Evolutionary conservation across 2,329 filamentous ascomycete genomes (phyloP).

Genomic region (Fusarium virguliforme): DNA sequence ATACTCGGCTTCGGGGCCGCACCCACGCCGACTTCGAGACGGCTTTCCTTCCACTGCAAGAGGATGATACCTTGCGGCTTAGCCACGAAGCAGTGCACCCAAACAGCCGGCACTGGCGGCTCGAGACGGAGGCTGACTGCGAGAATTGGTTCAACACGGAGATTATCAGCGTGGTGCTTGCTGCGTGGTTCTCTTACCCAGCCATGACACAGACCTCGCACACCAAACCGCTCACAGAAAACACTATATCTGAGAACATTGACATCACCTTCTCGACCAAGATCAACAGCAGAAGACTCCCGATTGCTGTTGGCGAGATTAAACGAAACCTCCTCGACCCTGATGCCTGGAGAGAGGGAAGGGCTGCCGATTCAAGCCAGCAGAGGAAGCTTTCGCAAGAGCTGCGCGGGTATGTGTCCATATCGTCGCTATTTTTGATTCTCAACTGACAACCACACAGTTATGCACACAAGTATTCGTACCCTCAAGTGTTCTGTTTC

Average conservation of each 20-base stretch:
- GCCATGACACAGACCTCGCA: neutral
- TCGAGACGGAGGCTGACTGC: constrained; percentile 6
- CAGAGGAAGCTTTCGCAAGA: constrained; percentile 12
- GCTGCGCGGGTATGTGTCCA: constrained; percentile 9
- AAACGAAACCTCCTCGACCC: constrained; percentile 2
- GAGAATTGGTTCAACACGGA: constrained; percentile 19
- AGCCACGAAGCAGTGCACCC: neutral
- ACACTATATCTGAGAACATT: constrained; percentile 13
- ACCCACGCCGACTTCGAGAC: neutral
- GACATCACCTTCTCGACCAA: constrained; percentile 7
- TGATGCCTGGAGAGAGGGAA: neutral
- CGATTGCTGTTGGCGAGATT: neutral
- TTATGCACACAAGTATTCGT: constrained; percentile 11
- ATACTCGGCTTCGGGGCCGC: neutral
- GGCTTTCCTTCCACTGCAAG: neutral
- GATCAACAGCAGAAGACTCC: neutral
- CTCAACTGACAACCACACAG: neutral
- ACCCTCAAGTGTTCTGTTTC: constrained; percentile 13
- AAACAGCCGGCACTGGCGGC: neutral
- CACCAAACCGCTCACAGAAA: neutral
- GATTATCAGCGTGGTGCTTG: constrained; percentile 9
- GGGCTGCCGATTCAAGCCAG: neutral
- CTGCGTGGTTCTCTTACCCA: neutral
- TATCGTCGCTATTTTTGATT: no score
- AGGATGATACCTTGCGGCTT: neutral